Base-by-base conservation (phyloP, 257 asterid genomes). In the Eucommia ulmoides region DNA sequence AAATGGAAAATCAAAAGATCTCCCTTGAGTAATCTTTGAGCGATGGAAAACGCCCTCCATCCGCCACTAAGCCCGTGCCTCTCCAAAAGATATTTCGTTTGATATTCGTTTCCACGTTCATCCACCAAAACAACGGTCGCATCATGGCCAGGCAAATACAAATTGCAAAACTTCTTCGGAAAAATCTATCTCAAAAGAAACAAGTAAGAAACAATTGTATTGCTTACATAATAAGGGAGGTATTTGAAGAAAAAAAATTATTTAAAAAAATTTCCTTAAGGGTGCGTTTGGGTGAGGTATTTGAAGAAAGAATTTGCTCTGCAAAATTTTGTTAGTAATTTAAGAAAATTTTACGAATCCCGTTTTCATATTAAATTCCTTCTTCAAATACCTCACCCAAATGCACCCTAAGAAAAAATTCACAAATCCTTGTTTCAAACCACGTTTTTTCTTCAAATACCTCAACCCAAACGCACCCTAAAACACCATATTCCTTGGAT, bases 1-100 rank as follows among this genome's bases (percentile, higher is more conserved):
- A 89, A 62, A 62, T 75, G 82, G 63, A 89, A 89, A 48, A 89
- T 65, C 50, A 89, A 50, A 33, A 85, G 56, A 59, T 89, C 98
- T 23, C 98, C 98, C 58, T 83, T 86, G 11, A 71, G 73, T 24
- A 89, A 59, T 65, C 74, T 58, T 59, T 89, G 96, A 2, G 81
- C 55, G 25, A 78, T 50, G 26, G 96, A 72, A 56, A 89, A 85
- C 14, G 86, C 84, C 71, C 98, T 76, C 98, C 98, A 83, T 17
- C 98, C 98, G 2, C 84, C 98, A 62, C 98, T 89, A 29, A 89
- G 53, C 19, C 98, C 98, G 45, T 77, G 74, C 64, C 98, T 68
- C 35, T 49, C 85, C 22, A 74, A 51, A 57, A 89, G 84, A 67
- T 70, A 89, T 7, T 81, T 63, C 8, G 94, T 84, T 53, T 57